Evolutionary conservation across 176 grass and related monocot genomes (phyloP).

Genomic region (Carex kokanica): DNA sequence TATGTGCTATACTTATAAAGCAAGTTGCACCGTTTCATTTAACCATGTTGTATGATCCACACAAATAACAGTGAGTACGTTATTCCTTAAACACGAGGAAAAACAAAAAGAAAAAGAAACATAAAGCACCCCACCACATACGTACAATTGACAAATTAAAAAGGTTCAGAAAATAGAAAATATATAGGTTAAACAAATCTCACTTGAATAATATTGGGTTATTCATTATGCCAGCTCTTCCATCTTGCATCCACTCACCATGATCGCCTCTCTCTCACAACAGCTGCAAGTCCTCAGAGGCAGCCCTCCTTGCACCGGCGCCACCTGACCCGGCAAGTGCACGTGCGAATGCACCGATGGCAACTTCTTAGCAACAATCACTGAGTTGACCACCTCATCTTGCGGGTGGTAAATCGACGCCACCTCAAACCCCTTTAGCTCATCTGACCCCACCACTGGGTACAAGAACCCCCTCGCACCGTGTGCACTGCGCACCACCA

Average conservation of each 20-base stretch:
- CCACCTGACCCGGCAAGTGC: neutral
- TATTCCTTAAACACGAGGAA: constrained; percentile 14
- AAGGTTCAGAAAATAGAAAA: constrained; percentile 1
- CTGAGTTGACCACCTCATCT: constrained; percentile 93
- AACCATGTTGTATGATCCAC: neutral
- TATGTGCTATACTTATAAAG: neutral
- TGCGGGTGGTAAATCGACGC: constrained; percentile 60
- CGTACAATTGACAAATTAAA: neutral
- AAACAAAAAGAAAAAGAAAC: neutral
- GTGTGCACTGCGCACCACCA: constrained; percentile 79
- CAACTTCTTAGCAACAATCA: constrained; percentile 80
- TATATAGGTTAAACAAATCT: neutral
- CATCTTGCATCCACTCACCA: constrained; percentile 65
- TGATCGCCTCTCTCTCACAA: constrained; percentile 53
- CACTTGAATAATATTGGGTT: neutral
- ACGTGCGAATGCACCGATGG: neutral
- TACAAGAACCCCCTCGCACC: constrained; percentile 71
- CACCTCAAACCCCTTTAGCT: constrained; percentile 60
- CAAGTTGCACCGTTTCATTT: neutral
- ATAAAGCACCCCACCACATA: neutral
- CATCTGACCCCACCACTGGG: constrained; percentile 54
- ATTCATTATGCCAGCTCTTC: constrained; percentile 42
- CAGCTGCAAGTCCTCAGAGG: constrained; percentile 39
- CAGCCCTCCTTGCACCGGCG: constrained; percentile 14
- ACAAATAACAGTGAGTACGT: neutral